Percentiles rank a stretch among this genome's conserved stretches.
These are phyloP conservation scores for Collybiopsis luxurians DNA, from an alignment of 768 basidiomycete genomes.

Conservation along the genomic window DNA sequence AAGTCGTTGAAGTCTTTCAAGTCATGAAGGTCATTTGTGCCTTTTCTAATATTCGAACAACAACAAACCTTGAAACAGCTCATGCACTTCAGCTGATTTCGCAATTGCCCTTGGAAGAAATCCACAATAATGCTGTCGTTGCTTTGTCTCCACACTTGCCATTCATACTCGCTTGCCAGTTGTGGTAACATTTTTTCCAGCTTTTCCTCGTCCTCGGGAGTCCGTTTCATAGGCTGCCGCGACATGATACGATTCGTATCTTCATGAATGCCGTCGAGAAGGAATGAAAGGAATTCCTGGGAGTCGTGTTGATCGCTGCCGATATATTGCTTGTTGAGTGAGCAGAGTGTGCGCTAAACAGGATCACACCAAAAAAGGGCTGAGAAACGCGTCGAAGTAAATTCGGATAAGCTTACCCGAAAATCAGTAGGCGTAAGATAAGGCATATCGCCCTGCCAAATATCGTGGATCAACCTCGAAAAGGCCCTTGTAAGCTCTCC, in stretches of 20 bases:
- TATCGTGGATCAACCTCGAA: conserved; percentile 75
- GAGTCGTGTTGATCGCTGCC: conserved; percentile 95
- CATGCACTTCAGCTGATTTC: conserved; percentile 84
- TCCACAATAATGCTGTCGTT: conserved; percentile 96
- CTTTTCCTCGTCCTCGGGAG: conserved; percentile 82
- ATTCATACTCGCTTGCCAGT: conserved; percentile 90
- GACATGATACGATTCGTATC: conserved; percentile 80
- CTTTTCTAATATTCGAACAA: neutral
- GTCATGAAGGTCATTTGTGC: too few relatives aligned
- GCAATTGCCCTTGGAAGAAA: conserved; percentile 96
- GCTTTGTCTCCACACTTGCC: conserved; percentile 83
- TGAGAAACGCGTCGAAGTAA: neutral
- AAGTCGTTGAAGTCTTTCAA: conserved; percentile 90
- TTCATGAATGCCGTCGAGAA: conserved; percentile 90
- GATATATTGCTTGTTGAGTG: conserved; percentile 70
- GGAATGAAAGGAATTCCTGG: conserved; percentile 93
- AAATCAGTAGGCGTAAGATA: conserved; percentile 82
- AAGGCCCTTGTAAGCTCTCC: conserved; percentile 82
- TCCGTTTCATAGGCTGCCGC: conserved; percentile 62
- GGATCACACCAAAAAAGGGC: neutral
- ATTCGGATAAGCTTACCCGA: conserved; percentile 51
- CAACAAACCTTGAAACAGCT: conserved; percentile 79
- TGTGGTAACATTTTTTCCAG: conserved; percentile 84
- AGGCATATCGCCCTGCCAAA: conserved; percentile 86
- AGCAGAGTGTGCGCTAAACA: conserved; percentile 37